phyloP scores from a whole-genome alignment of 2,329 filamentous ascomycete species.

The Xylariaceae sp. region DNA sequence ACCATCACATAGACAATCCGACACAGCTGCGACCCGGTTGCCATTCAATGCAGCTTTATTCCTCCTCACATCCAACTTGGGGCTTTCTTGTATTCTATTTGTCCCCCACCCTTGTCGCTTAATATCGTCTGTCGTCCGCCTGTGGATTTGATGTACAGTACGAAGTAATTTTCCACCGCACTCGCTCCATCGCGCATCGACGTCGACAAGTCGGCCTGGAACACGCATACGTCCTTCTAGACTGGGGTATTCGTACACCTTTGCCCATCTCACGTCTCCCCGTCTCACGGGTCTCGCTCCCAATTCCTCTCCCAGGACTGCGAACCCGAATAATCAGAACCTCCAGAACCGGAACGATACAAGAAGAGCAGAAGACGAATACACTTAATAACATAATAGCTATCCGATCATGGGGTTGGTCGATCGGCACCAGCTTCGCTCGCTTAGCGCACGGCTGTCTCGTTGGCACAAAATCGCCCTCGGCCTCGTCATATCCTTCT shows the following conservation, averaged over 20 bases:
- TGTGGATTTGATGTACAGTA: neutral
- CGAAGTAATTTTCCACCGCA: slow-evolving; percentile 4
- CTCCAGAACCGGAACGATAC: neutral
- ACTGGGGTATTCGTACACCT: too few relatives aligned
- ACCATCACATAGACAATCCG: slow-evolving; percentile 9
- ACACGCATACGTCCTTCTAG: neutral
- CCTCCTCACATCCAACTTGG: neutral
- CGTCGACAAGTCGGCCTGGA: neutral
- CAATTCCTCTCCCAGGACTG: neutral
- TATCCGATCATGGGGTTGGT: slow-evolving; percentile 23
- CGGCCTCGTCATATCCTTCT: slow-evolving; percentile 22
- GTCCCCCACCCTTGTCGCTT: neutral
- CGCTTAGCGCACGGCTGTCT: slow-evolving; percentile 25
- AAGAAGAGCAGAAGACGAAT: neutral
- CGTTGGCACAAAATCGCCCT: slow-evolving; percentile 29
- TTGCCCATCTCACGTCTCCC: neutral
- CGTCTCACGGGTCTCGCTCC: neutral
- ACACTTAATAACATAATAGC: neutral
- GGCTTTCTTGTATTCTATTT: slow-evolving; percentile 3
- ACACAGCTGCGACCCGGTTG: slow-evolving; percentile 13
- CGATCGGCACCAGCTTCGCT: slow-evolving; percentile 28
- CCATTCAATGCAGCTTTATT: slow-evolving; percentile 12
- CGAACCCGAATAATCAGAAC: neutral
- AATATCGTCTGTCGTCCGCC: slow-evolving; percentile 8
- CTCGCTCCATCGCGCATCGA: slow-evolving; percentile 4